phyloP scores from a whole-genome alignment of 192 early-diverging fungal species.

The Backusella macrospora region DNA sequence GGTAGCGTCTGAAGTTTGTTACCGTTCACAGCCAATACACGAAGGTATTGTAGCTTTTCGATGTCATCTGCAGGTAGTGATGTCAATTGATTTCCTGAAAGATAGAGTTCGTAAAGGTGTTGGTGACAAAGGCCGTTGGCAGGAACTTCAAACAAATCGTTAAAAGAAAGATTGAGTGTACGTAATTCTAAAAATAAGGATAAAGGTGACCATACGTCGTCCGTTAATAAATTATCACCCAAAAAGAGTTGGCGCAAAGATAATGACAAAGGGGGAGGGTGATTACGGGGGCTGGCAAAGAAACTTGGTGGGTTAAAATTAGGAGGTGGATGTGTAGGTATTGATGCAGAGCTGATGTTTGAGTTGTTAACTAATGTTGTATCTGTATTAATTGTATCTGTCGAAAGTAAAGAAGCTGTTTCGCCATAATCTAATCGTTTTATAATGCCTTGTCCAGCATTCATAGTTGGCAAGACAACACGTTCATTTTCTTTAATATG shows the following conservation, averaged over 20 bases:
- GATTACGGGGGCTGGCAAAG: slow-evolving; percentile 53
- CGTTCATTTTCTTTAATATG: slow-evolving; percentile 50
- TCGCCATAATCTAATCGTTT: slow-evolving; percentile 18
- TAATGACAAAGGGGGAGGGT: slow-evolving; percentile 56
- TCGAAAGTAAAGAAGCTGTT: slow-evolving; percentile 19
- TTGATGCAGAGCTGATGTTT: neutral
- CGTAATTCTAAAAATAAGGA: slow-evolving; percentile 73
- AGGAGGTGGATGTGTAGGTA: slow-evolving; percentile 47
- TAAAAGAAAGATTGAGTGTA: slow-evolving; percentile 81
- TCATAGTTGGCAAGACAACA: slow-evolving; percentile 40
- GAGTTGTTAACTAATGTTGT: slow-evolving; percentile 4
- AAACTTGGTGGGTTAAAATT: slow-evolving; percentile 51
- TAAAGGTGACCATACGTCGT: slow-evolving; percentile 78
- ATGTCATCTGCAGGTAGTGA: slow-evolving; percentile 86
- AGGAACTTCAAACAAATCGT: slow-evolving; percentile 84
- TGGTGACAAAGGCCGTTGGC: slow-evolving; percentile 71
- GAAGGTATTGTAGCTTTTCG: slow-evolving; percentile 67
- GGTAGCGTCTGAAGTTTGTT: slow-evolving; percentile 90
- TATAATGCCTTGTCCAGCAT: slow-evolving; percentile 46
- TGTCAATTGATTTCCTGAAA: slow-evolving; percentile 84
- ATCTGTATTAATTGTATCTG: neutral
- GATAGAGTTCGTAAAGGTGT: slow-evolving; percentile 76
- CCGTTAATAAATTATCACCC: slow-evolving; percentile 84
- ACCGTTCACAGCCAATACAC: slow-evolving; percentile 83
- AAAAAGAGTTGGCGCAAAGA: slow-evolving; percentile 68